Evolutionary conservation across 2,329 filamentous ascomycete species (phyloP), one percentile per base, ranked within the genome.

Genomic region (Dissoconium aciculare): DNA sequence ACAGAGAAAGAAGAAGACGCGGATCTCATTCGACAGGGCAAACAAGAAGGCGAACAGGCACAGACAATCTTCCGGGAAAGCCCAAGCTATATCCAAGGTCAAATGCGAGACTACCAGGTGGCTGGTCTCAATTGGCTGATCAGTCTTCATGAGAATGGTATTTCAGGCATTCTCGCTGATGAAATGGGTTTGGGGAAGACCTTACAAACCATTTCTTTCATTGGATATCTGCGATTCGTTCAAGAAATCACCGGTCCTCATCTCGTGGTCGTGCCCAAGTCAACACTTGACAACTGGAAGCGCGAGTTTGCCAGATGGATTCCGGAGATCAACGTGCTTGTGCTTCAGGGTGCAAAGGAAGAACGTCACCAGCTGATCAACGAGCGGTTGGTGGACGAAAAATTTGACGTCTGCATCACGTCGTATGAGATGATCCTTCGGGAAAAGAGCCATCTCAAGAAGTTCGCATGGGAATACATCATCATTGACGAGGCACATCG

Each of bases 111-210:
- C 56, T 98, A 98, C 58, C 89, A 98, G 56, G 67, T 98, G 45
- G 80, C 82, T 17, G 89, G 89, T 43, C 66, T 98, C 43, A 98
- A 98, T 56, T 98, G 89, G 89, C 69, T 98, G 27, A 84, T 98
- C 45, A 95, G 85, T 9, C 68, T 98, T 4, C 89, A 98, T 49
- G 89, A 98, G 57, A 98, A 98, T 49, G 89, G 89, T 63, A 98
- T 98, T 43, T 95, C 87, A 12, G 89, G 89, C 44, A 98, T 98
- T 40, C 64, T 98, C 29, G 89, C 89, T 38, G 89, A 98, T 51
- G 89, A 98, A 60, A 98, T 98, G 89, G 89, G 89, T 57, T 67
- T 98, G 12, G 89, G 89, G 49, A 98, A 98, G 65, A 98, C 89
- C 1, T 60, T 98, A 15, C 89, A 98, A 58, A 98, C 89, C 1